Conservation (phyloP, 495 filamentous ascomycete species). For the Penicillium canariense region DNA sequence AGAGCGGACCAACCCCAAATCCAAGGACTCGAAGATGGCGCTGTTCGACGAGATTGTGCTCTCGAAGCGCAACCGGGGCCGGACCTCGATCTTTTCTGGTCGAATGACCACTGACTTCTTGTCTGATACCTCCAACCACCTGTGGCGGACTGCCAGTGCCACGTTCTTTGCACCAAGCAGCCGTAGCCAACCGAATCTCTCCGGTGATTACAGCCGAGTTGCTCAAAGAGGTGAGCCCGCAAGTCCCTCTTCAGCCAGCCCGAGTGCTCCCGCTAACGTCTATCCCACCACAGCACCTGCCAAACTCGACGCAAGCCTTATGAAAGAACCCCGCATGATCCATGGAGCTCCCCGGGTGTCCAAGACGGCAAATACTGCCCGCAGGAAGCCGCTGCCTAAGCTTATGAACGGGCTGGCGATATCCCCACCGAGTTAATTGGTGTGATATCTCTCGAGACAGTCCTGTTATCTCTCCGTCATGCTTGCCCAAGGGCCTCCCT, state of each 20-base stretch:
- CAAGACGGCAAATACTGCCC: conserved; percentile 55
- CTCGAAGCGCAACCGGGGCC: conserved; percentile 86
- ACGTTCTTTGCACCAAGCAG: conserved; percentile 63
- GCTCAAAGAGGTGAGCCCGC: conserved; percentile 54
- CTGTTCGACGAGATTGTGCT: conserved; percentile 96
- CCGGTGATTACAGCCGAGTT: conserved; percentile 61
- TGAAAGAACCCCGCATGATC: conserved; percentile 82
- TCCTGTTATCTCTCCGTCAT: conserved; percentile 5
- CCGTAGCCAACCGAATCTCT: conserved; percentile 55
- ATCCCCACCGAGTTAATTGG: conserved; percentile 40
- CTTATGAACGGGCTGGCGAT: conserved; percentile 56
- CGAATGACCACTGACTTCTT: conserved; percentile 66
- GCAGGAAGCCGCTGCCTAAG: conserved; percentile 73
- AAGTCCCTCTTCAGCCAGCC: neutral
- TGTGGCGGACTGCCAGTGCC: conserved; percentile 87
- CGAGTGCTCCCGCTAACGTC: conserved; percentile 13
- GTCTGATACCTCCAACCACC: conserved; percentile 81
- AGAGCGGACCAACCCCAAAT: conserved; percentile 53
- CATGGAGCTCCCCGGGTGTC: conserved; percentile 70
- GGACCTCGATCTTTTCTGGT: conserved; percentile 49
- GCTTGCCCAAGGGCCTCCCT: neutral
- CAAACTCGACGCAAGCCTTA: conserved; percentile 78
- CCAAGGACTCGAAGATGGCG: conserved; percentile 66
- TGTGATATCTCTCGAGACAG: conserved; percentile 14
- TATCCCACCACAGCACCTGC: conserved; percentile 59